Base-by-base conservation (phyloP, 495 filamentous ascomycete genomes). In the Talaromyces borbonicus region DNA sequence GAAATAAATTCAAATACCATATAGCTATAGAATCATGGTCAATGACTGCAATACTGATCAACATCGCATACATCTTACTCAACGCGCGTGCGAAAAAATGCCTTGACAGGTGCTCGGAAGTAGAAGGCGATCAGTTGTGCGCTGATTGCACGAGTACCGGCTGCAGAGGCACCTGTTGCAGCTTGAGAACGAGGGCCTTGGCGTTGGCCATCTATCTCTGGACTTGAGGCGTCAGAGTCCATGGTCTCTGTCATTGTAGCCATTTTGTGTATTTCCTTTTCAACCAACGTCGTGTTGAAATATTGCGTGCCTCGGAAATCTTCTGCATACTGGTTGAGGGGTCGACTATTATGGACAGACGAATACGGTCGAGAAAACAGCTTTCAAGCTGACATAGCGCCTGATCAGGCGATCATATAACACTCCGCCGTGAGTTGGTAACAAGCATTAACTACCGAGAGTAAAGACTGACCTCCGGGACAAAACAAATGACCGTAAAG, bases 81-180 rank as follows among this genome's bases (percentile, higher is more conserved):
- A 51, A 95, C 86, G 44, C 89, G 69, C 3, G 83, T 87, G 43
- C 84, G 76, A 60, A 95, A 90, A 61, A 95, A 95, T 3, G 87
- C 83, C 60, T 93, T 93, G 23, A 86, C 80, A 2, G 89, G 89
- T 1, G 86, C 85, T 48, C 89, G 70, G 54, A 94, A 95, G 61
- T 92, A 95, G 53, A 94, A 93, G 19, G 87, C 80, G 32, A 94
- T 71, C 38, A 83, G 61, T 53, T 89, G 85, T 3, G 86, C 79
- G 53, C 79, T 85, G 46, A 93, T 56, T 20, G 88, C 87, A 43
- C 89, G 81, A 33, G 84, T 81, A 25, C 84, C 75, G 8, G 89
- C 88, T 11, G 87, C 87, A 22, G 85, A 83, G 5, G 80, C 56
- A 36, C 78, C 79, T 11, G 84, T 89, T 9, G 85, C 83, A 18